Conservation (phyloP, 1,284 basidiomycete species). For the Butyriboletus appendiculatus region DNA sequence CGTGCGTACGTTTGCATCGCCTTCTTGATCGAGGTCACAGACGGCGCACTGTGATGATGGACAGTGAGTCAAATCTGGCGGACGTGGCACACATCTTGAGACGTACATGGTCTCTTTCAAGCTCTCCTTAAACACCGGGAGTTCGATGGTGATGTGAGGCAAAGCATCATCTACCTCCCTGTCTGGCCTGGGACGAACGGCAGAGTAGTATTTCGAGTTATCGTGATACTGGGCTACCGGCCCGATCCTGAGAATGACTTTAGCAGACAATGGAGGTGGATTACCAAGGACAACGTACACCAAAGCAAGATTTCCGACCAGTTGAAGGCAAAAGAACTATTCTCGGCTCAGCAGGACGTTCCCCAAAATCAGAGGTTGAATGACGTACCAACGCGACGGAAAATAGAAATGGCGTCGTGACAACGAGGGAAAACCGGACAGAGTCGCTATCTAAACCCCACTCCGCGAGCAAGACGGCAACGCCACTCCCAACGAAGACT, state of each 20-base stretch:
- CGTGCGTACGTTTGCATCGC: conserved; percentile 87
- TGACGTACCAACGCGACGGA: conserved; percentile 67
- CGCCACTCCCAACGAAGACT: conserved; percentile 66
- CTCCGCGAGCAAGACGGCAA: conserved; percentile 60
- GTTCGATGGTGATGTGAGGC: conserved; percentile 75
- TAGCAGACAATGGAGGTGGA: neutral
- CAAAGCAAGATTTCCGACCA: conserved; percentile 61
- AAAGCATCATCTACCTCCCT: conserved; percentile 59
- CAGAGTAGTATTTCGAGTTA: conserved; percentile 73
- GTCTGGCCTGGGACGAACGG: conserved; percentile 55
- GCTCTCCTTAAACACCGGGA: conserved; percentile 83
- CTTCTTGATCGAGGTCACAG: conserved; percentile 78
- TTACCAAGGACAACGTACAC: conserved; percentile 8
- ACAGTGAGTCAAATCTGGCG: conserved; percentile 30
- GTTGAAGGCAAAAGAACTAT: conserved; percentile 64
- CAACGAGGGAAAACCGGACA: conserved; percentile 64
- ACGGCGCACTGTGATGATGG: conserved; percentile 54
- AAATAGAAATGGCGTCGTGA: conserved; percentile 69
- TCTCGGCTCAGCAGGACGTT: conserved; percentile 5
- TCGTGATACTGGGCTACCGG: conserved; percentile 77
- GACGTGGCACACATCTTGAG: neutral
- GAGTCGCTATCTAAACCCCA: conserved; percentile 67
- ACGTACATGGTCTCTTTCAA: conserved; percentile 68
- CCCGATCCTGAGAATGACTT: conserved; percentile 49
- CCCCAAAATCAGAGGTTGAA: neutral